Evolutionary conservation across 2,329 filamentous ascomycete genomes (phyloP), one percentile per base, ranked within the genome.

Genomic region (Akanthomyces dipterigenus): DNA sequence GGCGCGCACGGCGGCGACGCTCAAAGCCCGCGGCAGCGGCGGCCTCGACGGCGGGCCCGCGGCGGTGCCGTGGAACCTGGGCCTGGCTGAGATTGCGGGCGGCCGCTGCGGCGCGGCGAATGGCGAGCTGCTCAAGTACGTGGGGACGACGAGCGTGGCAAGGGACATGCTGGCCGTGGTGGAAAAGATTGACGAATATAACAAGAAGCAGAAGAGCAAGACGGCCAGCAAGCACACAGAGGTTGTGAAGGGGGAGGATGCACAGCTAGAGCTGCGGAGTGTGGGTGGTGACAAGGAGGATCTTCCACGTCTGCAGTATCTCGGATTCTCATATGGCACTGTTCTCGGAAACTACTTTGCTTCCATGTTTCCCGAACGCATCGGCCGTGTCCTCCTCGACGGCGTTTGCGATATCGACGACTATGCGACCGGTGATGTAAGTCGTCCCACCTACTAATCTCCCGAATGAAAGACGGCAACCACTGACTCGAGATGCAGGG

Each of bases 281-380:
- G 26, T 14, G 64, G 66, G 45, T 11, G n/a, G 7, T 2, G 24
- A n/a, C 14, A 50, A 59, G 36, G 62, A 55, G 11, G 60, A 65
- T 1, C 55, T 64, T 3, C 61, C 68, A 3, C 64, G 69, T 14
- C 64, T 82, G 34, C 77, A 78, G 65, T 83, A 81, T 64, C 76
- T 78, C 71, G 80, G 81, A 0, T 76, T 82, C 57, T 81, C 78
- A 6, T 83, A 83, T 20, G 72, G 73, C 18, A 73, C 71, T 2
- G 20, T 72, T 0, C 66, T 75, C 0, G 73, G 73, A 1, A 73
- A 73, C 46, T 71, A 70, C 34, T 73, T 75, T 63, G 70, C 72
- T 2, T 70, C 72, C 34, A 68, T 75, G 69, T 75, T 71, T 38
- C 72, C 73, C 0, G 71, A 65, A 0, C 68, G 73, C 3, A 66